Percentiles rank a stretch among this genome's conserved stretches.
Conservation (phyloP, 176 grass and related monocot species). For the Alloteropsis semialata region DNA sequence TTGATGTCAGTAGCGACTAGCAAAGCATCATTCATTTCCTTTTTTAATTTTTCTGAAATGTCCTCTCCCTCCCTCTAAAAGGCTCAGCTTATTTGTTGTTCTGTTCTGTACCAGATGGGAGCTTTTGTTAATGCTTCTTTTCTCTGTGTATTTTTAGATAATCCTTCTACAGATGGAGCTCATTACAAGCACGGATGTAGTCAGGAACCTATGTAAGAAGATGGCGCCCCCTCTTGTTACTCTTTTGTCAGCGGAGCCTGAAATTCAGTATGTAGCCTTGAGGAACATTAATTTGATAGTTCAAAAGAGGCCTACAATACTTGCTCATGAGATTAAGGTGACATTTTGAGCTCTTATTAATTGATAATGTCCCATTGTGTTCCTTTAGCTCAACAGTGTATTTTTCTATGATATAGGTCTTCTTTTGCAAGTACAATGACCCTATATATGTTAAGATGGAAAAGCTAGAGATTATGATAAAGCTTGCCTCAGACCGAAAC, state of each 20-base stretch:
- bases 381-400: slow-evolving; percentile 2
- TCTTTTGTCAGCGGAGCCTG: slow-evolving; percentile 93
- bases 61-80: background rate
- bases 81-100: background rate
- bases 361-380: background rate
- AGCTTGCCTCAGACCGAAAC: slow-evolving; percentile 93
- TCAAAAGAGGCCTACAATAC: slow-evolving; percentile 98
- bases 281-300: slow-evolving; percentile 99
- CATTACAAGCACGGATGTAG: slow-evolving; percentile 90
- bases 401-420: slow-evolving; percentile 70
- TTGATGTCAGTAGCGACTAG: background rate
- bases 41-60: background rate
- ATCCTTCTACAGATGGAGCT: slow-evolving; percentile 99
- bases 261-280: slow-evolving; percentile 96
- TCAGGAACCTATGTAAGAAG: slow-evolving; percentile 99
- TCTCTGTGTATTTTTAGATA: slow-evolving; percentile 53
- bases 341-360: slow-evolving; percentile 30
- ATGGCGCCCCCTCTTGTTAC: slow-evolving; percentile 98
- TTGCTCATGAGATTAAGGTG: slow-evolving; percentile 99
- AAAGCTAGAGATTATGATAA: slow-evolving; percentile 99
- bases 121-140: background rate
- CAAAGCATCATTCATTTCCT: background rate
- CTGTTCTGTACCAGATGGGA: background rate
- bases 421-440: slow-evolving; percentile 99
- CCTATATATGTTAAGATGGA: slow-evolving; percentile 99